Base-by-base conservation (phyloP, 2,329 filamentous ascomycete species). In the Verticillium nonalfalfae region DNA sequence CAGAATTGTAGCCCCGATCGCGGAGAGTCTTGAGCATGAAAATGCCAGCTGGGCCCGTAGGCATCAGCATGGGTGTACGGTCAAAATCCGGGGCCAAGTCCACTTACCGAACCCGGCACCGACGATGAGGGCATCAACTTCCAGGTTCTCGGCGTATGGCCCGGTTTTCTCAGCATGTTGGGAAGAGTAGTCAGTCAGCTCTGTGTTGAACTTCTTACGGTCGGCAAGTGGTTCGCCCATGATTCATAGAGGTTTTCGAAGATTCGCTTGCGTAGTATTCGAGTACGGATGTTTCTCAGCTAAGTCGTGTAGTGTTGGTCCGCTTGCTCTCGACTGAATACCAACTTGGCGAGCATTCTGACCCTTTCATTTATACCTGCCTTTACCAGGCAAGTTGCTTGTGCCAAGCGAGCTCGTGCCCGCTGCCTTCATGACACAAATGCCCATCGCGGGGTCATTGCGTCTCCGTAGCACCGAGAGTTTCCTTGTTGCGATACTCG, bases 1-100 rank as follows among this genome's bases (percentile, higher is more conserved):
- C 75, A 1, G 75, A 72, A 13, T 78, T 79, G 35, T 79, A 69
- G 1, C 82, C 83, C 10, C 74, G 73, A 10, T 83, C 78, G 2
- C 81, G 79, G 11, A 85, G 75, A 0, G 77, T 76, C 64, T 84
- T 79, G 39, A 85, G 35, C 35, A 36, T 36, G 35, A 36, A 36
- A 13, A 36, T 36, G 35, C 35, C 35, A 13, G 35, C 35, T 36
- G 35, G 13, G 6, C 9, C 9, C 35, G 6, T 7, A 2, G 9
- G 35, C 7, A 36, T 36, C 35, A 36, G 35, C 45, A 3, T 52
- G 10, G 45, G 11, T 15, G 9, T 15, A 33, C 34, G 52, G 35
- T 36, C 13, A 9, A 36, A 2, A 40, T 6, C n/a, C 11, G 56
- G 59, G 55, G 21, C 34, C 11, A 31, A 21, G 36, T 15, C 11